A percentile compares a stretch with the other conserved stretches of the same genome.
Conservation (phyloP, 306 rosid genomes). For the Fragaria iinumae region DNA sequence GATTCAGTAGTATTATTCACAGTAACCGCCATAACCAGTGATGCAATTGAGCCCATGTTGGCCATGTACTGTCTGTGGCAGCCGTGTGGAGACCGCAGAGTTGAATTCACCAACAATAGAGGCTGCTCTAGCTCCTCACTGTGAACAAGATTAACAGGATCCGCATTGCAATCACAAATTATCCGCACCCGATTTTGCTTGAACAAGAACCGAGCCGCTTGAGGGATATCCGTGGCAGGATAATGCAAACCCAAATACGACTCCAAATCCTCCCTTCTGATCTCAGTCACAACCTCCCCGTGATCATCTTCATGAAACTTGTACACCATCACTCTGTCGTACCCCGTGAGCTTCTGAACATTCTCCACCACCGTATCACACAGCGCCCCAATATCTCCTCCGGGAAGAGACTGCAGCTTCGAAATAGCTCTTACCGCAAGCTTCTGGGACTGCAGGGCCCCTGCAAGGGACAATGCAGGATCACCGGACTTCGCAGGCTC, state of each 20-base stretch:
- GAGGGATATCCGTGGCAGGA: slow-evolving; percentile 85
- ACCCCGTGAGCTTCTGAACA: slow-evolving; percentile 78
- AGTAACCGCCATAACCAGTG: slow-evolving; percentile 61
- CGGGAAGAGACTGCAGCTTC: slow-evolving; percentile 71
- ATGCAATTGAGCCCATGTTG: slow-evolving; percentile 76
- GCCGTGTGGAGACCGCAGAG: slow-evolving; percentile 70
- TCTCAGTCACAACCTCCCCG: slow-evolving; percentile 86
- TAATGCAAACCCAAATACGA: slow-evolving; percentile 78
- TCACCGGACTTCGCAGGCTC: slow-evolving; percentile 66
- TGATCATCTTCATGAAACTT: slow-evolving; percentile 86
- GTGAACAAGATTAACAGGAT: slow-evolving; percentile 58
- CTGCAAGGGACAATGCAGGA: slow-evolving; percentile 72
- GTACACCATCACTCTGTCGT: slow-evolving; percentile 88
- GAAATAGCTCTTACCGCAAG: slow-evolving; percentile 82
- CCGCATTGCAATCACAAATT: slow-evolving; percentile 72
- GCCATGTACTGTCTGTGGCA: slow-evolving; percentile 76
- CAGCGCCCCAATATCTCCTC: slow-evolving; percentile 59
- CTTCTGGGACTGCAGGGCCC: slow-evolving; percentile 81
- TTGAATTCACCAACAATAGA: slow-evolving; percentile 77
- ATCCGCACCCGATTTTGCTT: slow-evolving; percentile 73
- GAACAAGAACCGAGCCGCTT: slow-evolving; percentile 78
- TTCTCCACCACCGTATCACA: slow-evolving; percentile 74
- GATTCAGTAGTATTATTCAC: slow-evolving; percentile 42
- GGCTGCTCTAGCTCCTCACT: slow-evolving; percentile 58
- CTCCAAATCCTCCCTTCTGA: slow-evolving; percentile 66